Percentiles rank a stretch among this genome's conserved stretches.
Conservation (phyloP, 106 monocot genomes). For the Iris macrosiphon region DNA sequence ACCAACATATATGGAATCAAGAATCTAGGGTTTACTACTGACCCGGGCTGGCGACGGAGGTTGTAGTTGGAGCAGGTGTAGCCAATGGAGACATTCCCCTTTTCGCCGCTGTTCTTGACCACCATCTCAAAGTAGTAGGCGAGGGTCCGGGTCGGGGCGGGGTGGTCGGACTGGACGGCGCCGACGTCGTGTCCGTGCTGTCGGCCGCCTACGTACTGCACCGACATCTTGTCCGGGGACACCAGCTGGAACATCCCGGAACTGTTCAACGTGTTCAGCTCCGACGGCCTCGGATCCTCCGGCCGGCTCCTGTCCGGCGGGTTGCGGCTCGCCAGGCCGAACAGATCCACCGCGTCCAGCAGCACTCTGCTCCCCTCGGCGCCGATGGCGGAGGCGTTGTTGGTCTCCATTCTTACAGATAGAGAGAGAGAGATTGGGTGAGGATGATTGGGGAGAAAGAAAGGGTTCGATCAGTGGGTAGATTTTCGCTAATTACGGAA, state of each 20-base stretch:
- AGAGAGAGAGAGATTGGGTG: no score
- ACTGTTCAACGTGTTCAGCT: conserved; percentile 89
- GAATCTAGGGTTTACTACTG: neutral
- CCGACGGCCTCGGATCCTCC: conserved; percentile 51
- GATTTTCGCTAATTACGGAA: no score
- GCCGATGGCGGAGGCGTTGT: no score
- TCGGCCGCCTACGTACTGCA: conserved; percentile 36
- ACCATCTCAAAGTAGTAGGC: conserved; percentile 94
- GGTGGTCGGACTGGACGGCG: conserved; percentile 66
- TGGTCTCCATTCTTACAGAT: no score
- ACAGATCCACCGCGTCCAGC: no score
- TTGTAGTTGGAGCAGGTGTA: conserved; percentile 70
- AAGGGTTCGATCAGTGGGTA: no score
- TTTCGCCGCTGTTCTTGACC: conserved; percentile 68
- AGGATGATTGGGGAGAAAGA: no score
- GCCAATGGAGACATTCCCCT: conserved; percentile 72
- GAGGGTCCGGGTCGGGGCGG: conserved; percentile 57
- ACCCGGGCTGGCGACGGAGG: conserved; percentile 87
- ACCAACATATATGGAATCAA: neutral
- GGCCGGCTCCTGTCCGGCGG: neutral
- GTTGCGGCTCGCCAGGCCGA: no score
- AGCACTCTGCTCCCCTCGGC: no score
- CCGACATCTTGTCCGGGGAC: conserved; percentile 86
- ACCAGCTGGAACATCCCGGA: conserved; percentile 73
- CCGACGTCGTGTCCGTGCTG: conserved; percentile 88